Base-by-base conservation (phyloP, 805 yeast genomes). In the Blastobotrys muscicola region DNA sequence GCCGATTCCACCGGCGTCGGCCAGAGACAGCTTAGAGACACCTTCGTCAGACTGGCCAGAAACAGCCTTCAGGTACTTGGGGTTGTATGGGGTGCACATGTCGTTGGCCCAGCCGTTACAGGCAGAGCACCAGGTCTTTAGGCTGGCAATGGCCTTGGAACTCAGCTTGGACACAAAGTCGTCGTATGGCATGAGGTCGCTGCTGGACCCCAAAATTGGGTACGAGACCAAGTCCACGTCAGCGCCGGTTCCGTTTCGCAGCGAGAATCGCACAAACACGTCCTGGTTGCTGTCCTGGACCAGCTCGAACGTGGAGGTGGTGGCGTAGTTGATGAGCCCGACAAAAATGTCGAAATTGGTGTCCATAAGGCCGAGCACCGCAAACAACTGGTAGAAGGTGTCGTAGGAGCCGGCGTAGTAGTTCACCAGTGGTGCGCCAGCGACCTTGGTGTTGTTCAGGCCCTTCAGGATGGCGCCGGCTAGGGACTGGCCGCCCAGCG, bases 1-100 rank as follows among this genome's bases (percentile, higher is more conserved):
- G 47, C 76, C 76, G 49, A 71, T 69, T 44, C 75, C 75, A 45
- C 75, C 75, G 23, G 75, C 75, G 33, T 47, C 72, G 8, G 73
- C 74, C 13, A 61, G 55, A 8, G 55, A 50, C 36, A 55, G 47
- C 36, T 45, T 47, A 51, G 52, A n/a, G 39, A 38, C 55, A 46
- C 59, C 54, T 36, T 41, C 43, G 42, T 42, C 38, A 12, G 30
- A 14, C 20, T 35, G 39, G 26, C 26, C 26, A 8, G 36, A 68
- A 65, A 12, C 20, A 15, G 51, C 51, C 14, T 23, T 29, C 13
- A 48, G 43, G 38, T 43, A 48, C 33, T 45, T 47, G 6, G 54
- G 56, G 29, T 64, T 29, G 30, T 48, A 54, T 5, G 56, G 44
- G n/a, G 66, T 48, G 51, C 75, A 70, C 55, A 65, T 59, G 32